Evolutionary conservation across 73 alveolate species (phyloP).

Genomic region (Urostyla sp.): DNA sequence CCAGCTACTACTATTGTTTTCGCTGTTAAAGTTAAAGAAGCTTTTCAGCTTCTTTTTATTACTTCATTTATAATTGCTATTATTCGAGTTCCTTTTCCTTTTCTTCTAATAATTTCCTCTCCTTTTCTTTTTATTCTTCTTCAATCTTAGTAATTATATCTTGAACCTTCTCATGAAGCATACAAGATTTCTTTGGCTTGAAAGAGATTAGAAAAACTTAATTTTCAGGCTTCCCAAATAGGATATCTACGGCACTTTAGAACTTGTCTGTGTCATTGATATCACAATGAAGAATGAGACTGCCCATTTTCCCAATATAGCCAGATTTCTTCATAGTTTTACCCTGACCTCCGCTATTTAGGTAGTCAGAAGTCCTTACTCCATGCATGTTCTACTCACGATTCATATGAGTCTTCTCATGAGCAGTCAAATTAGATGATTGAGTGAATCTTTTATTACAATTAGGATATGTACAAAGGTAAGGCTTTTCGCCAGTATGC

Average conservation of each 20-base stretch:
- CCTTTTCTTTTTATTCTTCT: constrained; percentile 41
- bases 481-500: constrained; percentile 98
- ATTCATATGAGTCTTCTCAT: constrained; percentile 83
- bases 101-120: constrained; percentile 40
- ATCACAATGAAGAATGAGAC: not conserved
- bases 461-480: constrained; percentile 74
- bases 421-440: constrained; percentile 88
- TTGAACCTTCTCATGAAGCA: constrained; percentile 35
- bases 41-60: constrained; percentile 43
- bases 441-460: constrained; percentile 89
- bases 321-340: not conserved
- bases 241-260: not conserved
- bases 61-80: constrained; percentile 16
- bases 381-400: constrained; percentile 45
- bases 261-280: not conserved
- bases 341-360: not conserved
- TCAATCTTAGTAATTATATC: constrained; percentile 24
- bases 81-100: constrained; percentile 2
- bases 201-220: constrained; percentile 19
- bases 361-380: not conserved
- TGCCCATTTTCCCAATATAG: not conserved
- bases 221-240: constrained; percentile 25
- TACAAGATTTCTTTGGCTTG: constrained; percentile 28
- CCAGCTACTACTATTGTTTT: constrained; percentile 30
- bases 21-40: not conserved